Evolutionary conservation across 2,329 filamentous ascomycete genomes (phyloP).

Genomic region (Aspergillus brunneoviolaceus): DNA sequence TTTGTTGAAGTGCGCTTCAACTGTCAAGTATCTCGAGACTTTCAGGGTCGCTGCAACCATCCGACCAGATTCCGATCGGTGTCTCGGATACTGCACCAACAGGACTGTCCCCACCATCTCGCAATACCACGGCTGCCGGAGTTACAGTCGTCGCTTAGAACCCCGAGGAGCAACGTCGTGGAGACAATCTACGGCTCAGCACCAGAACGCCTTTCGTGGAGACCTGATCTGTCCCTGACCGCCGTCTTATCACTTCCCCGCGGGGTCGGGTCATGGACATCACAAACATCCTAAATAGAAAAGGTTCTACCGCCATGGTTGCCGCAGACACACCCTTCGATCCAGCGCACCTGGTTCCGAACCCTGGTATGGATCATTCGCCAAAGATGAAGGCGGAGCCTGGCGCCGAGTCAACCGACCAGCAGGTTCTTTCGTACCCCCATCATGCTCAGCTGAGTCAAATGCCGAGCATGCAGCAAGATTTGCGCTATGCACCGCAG

Average conservation of each 20-base stretch:
- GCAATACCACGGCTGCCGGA: background rate
- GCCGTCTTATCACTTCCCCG: slow-evolving; percentile 30
- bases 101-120: background rate
- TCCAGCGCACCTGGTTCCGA: slow-evolving; percentile 46
- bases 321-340: slow-evolving; percentile 46
- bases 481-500: slow-evolving; percentile 56
- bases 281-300: slow-evolving; percentile 53
- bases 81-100: slow-evolving; percentile 9
- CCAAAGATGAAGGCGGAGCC: slow-evolving; percentile 61
- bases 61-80: slow-evolving; percentile 13
- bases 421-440: slow-evolving; percentile 58
- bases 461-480: slow-evolving; percentile 53
- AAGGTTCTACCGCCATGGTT: slow-evolving; percentile 46
- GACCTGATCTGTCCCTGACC: slow-evolving; percentile 31
- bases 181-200: slow-evolving; percentile 17
- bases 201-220: slow-evolving; percentile 18
- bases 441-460: slow-evolving; percentile 55
- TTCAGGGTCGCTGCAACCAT: slow-evolving; percentile 11
- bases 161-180: slow-evolving; percentile 10
- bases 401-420: slow-evolving; percentile 56
- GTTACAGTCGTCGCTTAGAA: background rate
- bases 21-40: background rate
- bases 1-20: slow-evolving; percentile 2
- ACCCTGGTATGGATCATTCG: slow-evolving; percentile 41
- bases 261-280: slow-evolving; percentile 51